Percentiles rank a stretch among this genome's conserved stretches.
Conservation (phyloP, 1,284 basidiomycete genomes). For the Pseudozyma pruni region DNA sequence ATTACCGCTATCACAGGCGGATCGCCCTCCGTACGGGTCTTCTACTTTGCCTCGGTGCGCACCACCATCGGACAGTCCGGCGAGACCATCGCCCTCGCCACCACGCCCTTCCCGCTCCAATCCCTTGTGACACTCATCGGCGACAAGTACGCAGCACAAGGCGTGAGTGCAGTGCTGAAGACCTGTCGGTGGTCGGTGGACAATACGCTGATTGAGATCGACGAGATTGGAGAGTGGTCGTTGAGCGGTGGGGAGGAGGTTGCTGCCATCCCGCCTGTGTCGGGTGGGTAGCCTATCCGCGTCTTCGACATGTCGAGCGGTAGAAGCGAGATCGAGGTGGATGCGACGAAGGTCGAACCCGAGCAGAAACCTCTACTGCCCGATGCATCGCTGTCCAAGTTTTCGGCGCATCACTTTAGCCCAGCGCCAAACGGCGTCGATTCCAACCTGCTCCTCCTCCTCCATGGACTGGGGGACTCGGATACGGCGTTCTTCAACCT, state of each 20-base stretch:
- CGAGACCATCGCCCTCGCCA: conserved; percentile 23
- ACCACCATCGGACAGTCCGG: conserved; percentile 29
- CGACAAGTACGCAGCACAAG: conserved; percentile 1
- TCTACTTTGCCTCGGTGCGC: conserved; percentile 44
- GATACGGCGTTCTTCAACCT: conserved; percentile 80
- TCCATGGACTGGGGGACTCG: conserved; percentile 89
- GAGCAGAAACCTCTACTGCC: conserved; percentile 13
- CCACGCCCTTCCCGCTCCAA: conserved; percentile 71
- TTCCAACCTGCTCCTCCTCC: conserved; percentile 83
- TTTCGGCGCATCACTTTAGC: conserved; percentile 69
- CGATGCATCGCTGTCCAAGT: background rate
- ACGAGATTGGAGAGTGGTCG: conserved; percentile 71
- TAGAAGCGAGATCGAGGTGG: conserved; percentile 5
- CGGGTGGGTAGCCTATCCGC: conserved; percentile 70
- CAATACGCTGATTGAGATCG: conserved; percentile 74
- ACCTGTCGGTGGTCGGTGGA: conserved; percentile 76
- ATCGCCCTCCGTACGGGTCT: conserved; percentile 9
- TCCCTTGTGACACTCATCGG: conserved; percentile 72
- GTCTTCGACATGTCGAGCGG: too few species aligned
- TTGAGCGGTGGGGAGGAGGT: conserved; percentile 80
- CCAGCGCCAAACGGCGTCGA: conserved; percentile 83
- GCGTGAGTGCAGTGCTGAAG: conserved; percentile 2
- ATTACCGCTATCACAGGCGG: background rate
- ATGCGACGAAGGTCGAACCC: conserved; percentile 1
- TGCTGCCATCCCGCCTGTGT: conserved; percentile 82